Percentiles rank a stretch among this genome's conserved stretches.
These are phyloP conservation scores for Theileria parva DNA, from an alignment of 169 alveolate genomes.

Conservation along the genomic window DNA sequence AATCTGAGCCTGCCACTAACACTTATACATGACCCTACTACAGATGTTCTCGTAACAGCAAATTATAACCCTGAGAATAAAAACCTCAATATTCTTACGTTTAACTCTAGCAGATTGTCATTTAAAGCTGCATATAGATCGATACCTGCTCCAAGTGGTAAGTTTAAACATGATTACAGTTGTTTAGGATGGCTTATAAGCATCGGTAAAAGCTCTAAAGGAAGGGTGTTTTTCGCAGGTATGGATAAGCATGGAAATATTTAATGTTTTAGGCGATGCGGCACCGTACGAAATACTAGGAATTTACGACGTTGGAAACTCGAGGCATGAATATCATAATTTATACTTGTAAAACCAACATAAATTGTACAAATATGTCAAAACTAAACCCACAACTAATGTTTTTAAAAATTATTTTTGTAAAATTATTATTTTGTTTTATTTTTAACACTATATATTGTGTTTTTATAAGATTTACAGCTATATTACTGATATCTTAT, in stretches of 20 bases:
- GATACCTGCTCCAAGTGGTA: conserved; percentile 57
- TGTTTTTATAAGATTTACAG: background rate
- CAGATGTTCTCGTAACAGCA: conserved; percentile 24
- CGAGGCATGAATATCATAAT: conserved; percentile 27
- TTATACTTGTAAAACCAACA: conserved; percentile 5
- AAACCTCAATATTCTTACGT: conserved; percentile 19
- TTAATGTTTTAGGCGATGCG: conserved; percentile 17
- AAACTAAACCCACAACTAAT: background rate
- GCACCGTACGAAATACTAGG: conserved; percentile 36
- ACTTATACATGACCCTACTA: conserved; percentile 21
- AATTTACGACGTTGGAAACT: conserved; percentile 15
- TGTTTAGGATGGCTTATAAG: conserved; percentile 27
- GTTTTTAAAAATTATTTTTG: background rate
- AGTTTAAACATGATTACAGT: background rate
- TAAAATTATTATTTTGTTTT: background rate
- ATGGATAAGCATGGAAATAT: background rate
- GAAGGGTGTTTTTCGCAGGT: conserved; percentile 34
- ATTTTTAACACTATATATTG: background rate
- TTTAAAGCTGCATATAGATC: conserved; percentile 28
- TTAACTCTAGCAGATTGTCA: conserved; percentile 41
- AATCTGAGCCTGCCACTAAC: conserved; percentile 28
- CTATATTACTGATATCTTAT: background rate
- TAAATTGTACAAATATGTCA: background rate
- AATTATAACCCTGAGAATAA: conserved; percentile 23
- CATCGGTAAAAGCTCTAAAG: conserved; percentile 20